Base-by-base conservation (phyloP, 2,329 filamentous ascomycete species). In the Fusarium redolens region DNA sequence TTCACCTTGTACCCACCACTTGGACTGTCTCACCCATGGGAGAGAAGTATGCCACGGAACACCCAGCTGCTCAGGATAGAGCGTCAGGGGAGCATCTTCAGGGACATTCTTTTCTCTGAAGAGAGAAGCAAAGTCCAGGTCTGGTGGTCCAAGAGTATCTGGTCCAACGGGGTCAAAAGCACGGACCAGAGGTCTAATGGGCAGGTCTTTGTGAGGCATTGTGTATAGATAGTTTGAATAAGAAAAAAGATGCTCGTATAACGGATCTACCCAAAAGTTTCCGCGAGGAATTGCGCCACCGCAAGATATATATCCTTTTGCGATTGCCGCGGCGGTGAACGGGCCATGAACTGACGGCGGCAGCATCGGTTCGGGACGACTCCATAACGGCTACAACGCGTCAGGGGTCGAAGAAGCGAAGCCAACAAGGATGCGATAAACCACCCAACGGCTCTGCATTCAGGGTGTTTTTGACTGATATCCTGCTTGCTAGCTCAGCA, bases 381-480 rank as follows among this genome's bases (percentile, higher is more conserved):
- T 68, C 65, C 65, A 68, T 68, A 55, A 55, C 63, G 41, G 37
- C 8, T 68, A 68, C 63, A 68, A 68, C 63, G n/a, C n/a, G 20
- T 20, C 28, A 68, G 37, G 63, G 47, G 56, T 6, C 5, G 4
- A 15, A 13, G 30, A 13, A 37, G 67, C 55, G 55, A 68, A 44
- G 43, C 45, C 30, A 50, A 7, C 55, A 50, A 50, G 55, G 63
- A 30, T 55, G 11, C 11, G 33, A 17, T 33, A 43, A 68, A 54
- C 33, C 47, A 20, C 37, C 14, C 47, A 51, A 50, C 54, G 18
- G 37, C 5, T 61, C 18, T n/a, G 2, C 31, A 4, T 30, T 17
- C 22, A 52, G 35, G 38, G 17, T 38, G 30, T 15, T 51, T 28
- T 44, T n/a, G 6, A 13, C 41, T 55, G 41, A 55, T 25, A 44